phyloP scores from a whole-genome alignment of 176 grass and related monocot species.

The Typha latifolia region DNA sequence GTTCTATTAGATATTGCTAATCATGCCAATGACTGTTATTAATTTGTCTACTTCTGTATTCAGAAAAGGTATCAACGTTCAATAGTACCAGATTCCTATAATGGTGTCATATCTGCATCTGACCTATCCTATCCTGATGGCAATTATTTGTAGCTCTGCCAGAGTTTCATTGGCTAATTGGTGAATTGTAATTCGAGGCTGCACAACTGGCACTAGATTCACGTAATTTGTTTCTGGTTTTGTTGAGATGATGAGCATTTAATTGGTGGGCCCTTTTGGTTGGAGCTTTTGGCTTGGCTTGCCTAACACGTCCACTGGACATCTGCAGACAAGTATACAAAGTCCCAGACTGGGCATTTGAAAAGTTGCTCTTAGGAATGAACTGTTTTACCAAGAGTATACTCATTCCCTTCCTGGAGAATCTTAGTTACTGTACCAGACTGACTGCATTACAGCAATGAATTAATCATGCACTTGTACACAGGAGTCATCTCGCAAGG shows the following conservation, averaged over 20 bases:
- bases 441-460: slow-evolving; percentile 16
- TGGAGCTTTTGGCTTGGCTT: not conserved
- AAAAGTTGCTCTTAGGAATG: not conserved
- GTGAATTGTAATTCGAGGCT: not conserved
- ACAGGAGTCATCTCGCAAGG: slow-evolving; percentile 21
- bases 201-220: slow-evolving; percentile 16
- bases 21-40: slow-evolving; percentile 16
- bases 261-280: slow-evolving; percentile 3
- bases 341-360: not conserved
- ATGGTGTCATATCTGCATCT: too few species aligned
- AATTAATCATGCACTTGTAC: not conserved
- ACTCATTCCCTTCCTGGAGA: slow-evolving; percentile 4
- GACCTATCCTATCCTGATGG: too few species aligned
- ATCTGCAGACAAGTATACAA: slow-evolving; percentile 1
- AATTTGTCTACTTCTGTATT: not conserved
- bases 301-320: slow-evolving; percentile 12
- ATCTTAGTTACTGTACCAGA: slow-evolving; percentile 20
- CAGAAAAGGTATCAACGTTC: not conserved
- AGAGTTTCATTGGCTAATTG: not conserved
- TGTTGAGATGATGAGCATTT: not conserved
- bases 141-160: too few species aligned
- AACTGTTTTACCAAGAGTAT: slow-evolving; percentile 2
- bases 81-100: not conserved
- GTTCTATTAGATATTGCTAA: not conserved
- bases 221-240: slow-evolving; percentile 13